Evolutionary conservation across 108 stramenopile genomes (phyloP).

Genomic region (Stephanodiscus triporus): DNA sequence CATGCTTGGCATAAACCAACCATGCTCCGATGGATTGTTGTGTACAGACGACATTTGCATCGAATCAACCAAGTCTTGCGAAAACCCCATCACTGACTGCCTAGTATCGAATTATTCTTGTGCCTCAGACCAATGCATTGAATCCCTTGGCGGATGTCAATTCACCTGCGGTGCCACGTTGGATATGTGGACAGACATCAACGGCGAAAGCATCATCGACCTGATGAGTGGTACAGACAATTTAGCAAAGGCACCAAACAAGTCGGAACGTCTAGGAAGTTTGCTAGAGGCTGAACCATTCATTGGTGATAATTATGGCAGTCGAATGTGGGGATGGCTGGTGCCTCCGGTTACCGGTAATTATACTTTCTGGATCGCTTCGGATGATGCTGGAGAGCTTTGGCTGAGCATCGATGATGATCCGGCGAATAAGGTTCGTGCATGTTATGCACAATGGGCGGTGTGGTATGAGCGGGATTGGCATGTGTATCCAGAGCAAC

Average conservation of each 20-base stretch:
- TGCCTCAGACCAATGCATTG: too few relatives aligned
- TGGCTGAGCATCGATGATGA: conserved; percentile 13
- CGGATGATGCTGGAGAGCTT: conserved; percentile 26
- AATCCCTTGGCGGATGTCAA: too few relatives aligned
- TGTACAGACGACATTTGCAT: too few relatives aligned
- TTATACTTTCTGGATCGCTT: conserved; percentile 24
- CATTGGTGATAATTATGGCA: conserved; percentile 14
- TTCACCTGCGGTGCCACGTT: conserved; percentile 12
- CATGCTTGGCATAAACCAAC: too few relatives aligned
- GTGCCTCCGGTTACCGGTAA: conserved; percentile 17
- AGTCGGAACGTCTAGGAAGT: conserved; percentile 2
- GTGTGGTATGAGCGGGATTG: too few relatives aligned
- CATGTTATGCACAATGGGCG: too few relatives aligned
- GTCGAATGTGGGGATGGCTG: conserved; percentile 23
- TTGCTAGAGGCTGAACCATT: conserved; percentile 9
- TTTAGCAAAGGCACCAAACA: conserved; percentile 5
- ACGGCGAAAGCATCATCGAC: conserved; percentile 1
- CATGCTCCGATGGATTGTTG: too few relatives aligned
- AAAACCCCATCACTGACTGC: too few relatives aligned
- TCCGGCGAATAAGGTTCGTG: too few relatives aligned
- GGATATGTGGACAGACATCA: conserved; percentile 11
- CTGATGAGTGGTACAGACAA: conserved; percentile 16
- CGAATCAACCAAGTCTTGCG: too few relatives aligned
- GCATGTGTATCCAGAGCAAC: too few relatives aligned
- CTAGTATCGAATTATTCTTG: too few relatives aligned